Percentiles rank a stretch among this genome's conserved stretches.
Evolutionary conservation across 768 basidiomycete genomes (phyloP).

Genomic region (Tephrocybe sp.): DNA sequence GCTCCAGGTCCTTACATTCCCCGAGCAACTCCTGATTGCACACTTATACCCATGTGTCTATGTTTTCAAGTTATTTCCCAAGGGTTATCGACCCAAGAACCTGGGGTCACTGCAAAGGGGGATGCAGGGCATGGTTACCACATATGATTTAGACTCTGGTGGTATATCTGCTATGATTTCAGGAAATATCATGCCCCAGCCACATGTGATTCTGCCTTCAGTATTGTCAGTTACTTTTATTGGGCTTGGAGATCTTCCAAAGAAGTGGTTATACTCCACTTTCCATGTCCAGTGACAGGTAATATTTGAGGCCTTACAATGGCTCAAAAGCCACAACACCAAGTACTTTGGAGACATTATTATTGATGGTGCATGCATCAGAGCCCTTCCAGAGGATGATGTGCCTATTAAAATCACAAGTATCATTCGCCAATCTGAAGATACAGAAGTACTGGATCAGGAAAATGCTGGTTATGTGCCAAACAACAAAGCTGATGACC

Average conservation of each 20-base stretch:
- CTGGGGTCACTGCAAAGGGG: conserved; percentile 20
- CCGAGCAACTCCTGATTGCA: conserved; percentile 36
- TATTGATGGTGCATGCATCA: not conserved
- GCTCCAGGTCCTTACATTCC: conserved; percentile 28
- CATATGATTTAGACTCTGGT: conserved; percentile 24
- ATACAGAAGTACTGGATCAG: conserved; percentile 10
- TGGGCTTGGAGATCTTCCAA: conserved; percentile 20
- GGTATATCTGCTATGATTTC: conserved; percentile 31
- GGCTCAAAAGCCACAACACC: conserved; percentile 36
- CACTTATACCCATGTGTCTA: conserved; percentile 30
- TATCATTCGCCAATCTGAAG: not conserved
- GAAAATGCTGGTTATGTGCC: conserved; percentile 35
- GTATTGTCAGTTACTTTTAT: conserved; percentile 36
- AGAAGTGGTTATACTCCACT: conserved; percentile 15
- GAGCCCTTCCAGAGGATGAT: not conserved
- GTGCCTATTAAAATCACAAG: conserved; percentile 17
- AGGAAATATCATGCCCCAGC: conserved; percentile 34
- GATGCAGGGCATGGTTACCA: conserved; percentile 35
- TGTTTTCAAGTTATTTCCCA: conserved; percentile 19
- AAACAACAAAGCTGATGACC: conserved; percentile 20
- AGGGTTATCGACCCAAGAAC: not conserved
- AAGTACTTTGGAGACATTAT: conserved; percentile 27
- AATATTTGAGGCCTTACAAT: conserved; percentile 30
- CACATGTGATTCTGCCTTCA: conserved; percentile 24
- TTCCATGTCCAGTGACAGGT: conserved; percentile 31